Evolutionary conservation across 2,329 filamentous ascomycete species (phyloP), one percentile per base, ranked within the genome.

Genomic region (Fusarium acutatum): DNA sequence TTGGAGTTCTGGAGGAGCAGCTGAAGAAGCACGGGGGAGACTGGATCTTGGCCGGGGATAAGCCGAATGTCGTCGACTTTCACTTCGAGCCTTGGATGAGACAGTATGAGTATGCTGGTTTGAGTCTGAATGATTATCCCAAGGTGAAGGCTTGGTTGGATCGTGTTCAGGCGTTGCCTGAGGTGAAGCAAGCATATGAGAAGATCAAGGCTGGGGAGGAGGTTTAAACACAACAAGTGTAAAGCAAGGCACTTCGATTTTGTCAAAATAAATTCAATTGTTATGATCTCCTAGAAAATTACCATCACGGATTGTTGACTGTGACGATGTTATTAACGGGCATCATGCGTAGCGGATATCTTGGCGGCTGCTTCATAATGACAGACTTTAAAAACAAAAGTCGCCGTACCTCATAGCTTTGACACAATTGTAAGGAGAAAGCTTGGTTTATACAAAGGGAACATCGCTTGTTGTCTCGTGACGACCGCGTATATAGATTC

Each of bases 11-110:
- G 30, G 67, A 69, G 26, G 50, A 54, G 40, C 67, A 69, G 35
- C 17, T 69, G 6, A 69, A 65, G 14, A 65, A 53, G 9, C 67
- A 69, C 24, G 47, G 30, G 2, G 67, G 65, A 30, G 52, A 59
- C 1, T 69, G 67, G 67, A 46, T 69, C 17, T 28, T 69, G 35
- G 26, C 65, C 1, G 65, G 67, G 1, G 34, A 53, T 8, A 57
- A 32, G 14, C 67, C 67, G 5, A 69, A 64, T 20, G 67, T 69
- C 1, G 65, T 69, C 2, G 67, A 69, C 59, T 64, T 69, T 38
- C 67, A 69, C n/a, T 69, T 69, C 17, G 67, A 69, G 40, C 40
- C 67, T 34, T 69, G 67, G 67, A 24, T 69, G 17, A 61, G 67
- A 41, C 67, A 59, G 37, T 28, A 47, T 10, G 59, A 43, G 8